Evolutionary conservation across 306 rosid genomes (phyloP).

Genomic region (barrel medic (Medicago truncatula)): DNA sequence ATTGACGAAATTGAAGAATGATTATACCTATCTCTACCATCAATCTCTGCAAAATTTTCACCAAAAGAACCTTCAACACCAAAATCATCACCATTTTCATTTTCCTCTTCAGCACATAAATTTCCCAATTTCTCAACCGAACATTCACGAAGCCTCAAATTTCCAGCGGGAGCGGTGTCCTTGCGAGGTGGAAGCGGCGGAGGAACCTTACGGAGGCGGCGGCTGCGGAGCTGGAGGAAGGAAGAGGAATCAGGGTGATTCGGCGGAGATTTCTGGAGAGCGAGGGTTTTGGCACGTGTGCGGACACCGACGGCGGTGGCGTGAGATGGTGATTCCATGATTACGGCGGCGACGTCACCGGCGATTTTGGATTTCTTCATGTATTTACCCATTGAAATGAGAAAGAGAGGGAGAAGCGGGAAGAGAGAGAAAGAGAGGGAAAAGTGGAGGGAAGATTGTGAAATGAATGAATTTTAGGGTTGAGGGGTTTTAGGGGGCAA

Average conservation of each 20-base stretch:
- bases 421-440: background rate
- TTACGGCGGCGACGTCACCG: constrained; percentile 54
- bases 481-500: constrained; percentile 25
- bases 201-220: constrained; percentile 72
- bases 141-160: constrained; percentile 42
- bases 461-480: constrained; percentile 20
- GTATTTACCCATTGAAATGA: constrained; percentile 69
- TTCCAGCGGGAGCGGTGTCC: constrained; percentile 1
- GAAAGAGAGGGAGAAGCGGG: too few species aligned
- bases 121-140: constrained; percentile 20
- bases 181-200: background rate
- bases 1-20: background rate
- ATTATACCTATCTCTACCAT: constrained; percentile 63
- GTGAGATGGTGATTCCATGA: constrained; percentile 62
- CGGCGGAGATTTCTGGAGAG: constrained; percentile 49
- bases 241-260: constrained; percentile 45
- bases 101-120: constrained; percentile 36
- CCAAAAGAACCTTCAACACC: constrained; percentile 62
- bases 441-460: constrained; percentile 28
- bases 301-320: constrained; percentile 67
- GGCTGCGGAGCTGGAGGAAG: constrained; percentile 85
- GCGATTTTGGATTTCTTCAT: constrained; percentile 73
- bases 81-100: constrained; percentile 30
- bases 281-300: constrained; percentile 78
- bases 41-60: constrained; percentile 62